These are phyloP conservation scores for Aspergillus niger DNA, from an alignment of 2,329 filamentous ascomycete species.

Conservation along the genomic window DNA sequence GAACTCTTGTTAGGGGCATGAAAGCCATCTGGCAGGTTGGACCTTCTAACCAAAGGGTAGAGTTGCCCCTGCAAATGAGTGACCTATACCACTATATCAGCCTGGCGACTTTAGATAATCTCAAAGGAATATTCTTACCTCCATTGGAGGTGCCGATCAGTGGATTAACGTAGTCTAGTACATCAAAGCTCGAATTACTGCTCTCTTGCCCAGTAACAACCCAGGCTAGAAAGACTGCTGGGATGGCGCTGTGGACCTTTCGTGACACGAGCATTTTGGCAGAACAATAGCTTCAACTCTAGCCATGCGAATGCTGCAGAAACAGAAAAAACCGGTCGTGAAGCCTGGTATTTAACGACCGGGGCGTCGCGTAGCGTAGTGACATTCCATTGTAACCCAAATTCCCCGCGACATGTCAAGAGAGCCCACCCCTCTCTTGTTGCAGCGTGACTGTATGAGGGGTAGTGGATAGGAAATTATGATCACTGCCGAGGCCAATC, in stretches of 20 bases:
- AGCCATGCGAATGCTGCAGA: background rate
- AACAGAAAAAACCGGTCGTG: background rate
- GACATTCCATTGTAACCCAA: background rate
- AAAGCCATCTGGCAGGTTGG: constrained; percentile 1
- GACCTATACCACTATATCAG: constrained; percentile 38
- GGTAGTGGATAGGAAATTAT: background rate
- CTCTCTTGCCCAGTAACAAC: background rate
- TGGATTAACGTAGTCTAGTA: constrained; percentile 51
- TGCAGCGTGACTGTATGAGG: background rate
- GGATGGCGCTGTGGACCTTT: background rate
- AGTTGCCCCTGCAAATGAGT: constrained; percentile 60
- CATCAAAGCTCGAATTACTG: constrained; percentile 27
- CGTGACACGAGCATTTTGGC: background rate
- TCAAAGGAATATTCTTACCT: constrained; percentile 25
- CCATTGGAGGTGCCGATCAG: constrained; percentile 59
- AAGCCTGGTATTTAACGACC: background rate
- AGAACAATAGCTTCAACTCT: background rate
- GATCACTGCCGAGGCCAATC: background rate
- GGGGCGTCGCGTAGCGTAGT: background rate
- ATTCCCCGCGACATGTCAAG: background rate
- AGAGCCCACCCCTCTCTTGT: background rate
- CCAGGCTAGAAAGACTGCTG: background rate
- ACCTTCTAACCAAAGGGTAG: constrained; percentile 51
- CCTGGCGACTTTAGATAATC: background rate
- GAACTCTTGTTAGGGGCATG: background rate